Percentiles rank a stretch among this genome's conserved stretches.
Evolutionary conservation across 169 alveolate species (phyloP).

Genomic region (Cardiosporidium cionae): DNA sequence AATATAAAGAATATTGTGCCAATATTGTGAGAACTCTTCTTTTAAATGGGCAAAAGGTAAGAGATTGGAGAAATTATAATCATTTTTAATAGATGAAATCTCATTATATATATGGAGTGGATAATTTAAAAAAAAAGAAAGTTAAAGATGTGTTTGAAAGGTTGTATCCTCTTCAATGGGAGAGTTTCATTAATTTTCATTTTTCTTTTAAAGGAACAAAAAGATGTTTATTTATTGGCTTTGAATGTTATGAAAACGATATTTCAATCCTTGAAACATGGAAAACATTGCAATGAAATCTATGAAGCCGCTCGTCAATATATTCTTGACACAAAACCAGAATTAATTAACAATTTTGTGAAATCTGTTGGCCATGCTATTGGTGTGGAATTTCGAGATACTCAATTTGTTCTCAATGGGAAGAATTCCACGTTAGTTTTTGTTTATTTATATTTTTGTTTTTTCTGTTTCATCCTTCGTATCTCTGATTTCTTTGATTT

Average conservation of each 20-base stretch:
- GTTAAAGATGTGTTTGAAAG: too few species aligned
- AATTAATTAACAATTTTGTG: constrained; percentile 43
- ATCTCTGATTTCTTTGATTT: neutral
- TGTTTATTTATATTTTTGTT: neutral
- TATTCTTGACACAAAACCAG: constrained; percentile 25
- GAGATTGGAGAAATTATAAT: too few species aligned
- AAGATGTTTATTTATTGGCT: constrained; percentile 22
- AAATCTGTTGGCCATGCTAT: constrained; percentile 68
- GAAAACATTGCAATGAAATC: constrained; percentile 18
- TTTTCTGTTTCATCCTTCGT: neutral
- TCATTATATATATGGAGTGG: too few species aligned
- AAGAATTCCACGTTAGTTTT: constrained; percentile 11
- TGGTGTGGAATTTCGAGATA: constrained; percentile 73
- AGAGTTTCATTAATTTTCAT: neutral
- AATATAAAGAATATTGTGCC: constrained; percentile 44
- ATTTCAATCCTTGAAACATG: constrained; percentile 20
- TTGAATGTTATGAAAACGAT: constrained; percentile 25
- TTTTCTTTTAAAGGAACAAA: constrained; percentile 22
- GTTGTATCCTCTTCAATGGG: neutral
- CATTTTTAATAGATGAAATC: too few species aligned
- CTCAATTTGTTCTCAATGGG: constrained; percentile 33
- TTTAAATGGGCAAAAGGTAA: constrained; percentile 28
- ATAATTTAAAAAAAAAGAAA: too few species aligned
- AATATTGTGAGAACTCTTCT: constrained; percentile 40
- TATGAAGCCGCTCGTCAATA: constrained; percentile 20